Evolutionary conservation across 148 eudicot genomes (phyloP), one percentile per base, ranked within the genome.

Genomic region (Fagopyrum esculentum): DNA sequence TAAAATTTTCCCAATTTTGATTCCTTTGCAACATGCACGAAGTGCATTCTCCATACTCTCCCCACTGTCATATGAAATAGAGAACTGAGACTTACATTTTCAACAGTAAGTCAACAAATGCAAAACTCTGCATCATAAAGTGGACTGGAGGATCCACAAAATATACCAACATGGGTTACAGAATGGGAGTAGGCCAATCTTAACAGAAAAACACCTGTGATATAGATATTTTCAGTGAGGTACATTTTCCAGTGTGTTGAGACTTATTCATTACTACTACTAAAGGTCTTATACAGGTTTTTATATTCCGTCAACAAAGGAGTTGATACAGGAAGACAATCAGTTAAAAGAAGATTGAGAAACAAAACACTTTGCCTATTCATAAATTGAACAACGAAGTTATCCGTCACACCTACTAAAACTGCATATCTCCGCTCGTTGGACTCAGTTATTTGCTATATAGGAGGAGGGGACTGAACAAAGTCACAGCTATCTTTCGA

Each of bases 21-120:
- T 94, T 71, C 98, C 98, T 81, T 94, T 94, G 85, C 98, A 94
- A 82, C 98, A 94, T 77, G 98, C 98, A 74, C 98, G 96, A 73
- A 94, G 77, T 57, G 98, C 98, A 77, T 94, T 94, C 80, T 94
- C 98, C 98, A 94, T 94, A 79, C 98, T 94, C 86, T 94, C 98
- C 66, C 98, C 98, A 87, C 98, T 90, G 50, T 51, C 69, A 61
- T 45, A 29, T 4, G 6, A 66, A 66, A 66, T 66, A 66, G 9
- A 66, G 35, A 66, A 13, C 12, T 66, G 71, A 66, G 71, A 66
- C 46, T 35, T 66, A 19, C 19, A 35, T 66, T 66, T 66, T 43
- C 43, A 63, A 63, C 5, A 56, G 19, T n/a, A 6, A 26, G 16
- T 30, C 69, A 63, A 63, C 5, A 16, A 29, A 63, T 63, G 69